Conservation (phyloP, 1,284 basidiomycete genomes). For the Sanghuangporus baumii region DNA sequence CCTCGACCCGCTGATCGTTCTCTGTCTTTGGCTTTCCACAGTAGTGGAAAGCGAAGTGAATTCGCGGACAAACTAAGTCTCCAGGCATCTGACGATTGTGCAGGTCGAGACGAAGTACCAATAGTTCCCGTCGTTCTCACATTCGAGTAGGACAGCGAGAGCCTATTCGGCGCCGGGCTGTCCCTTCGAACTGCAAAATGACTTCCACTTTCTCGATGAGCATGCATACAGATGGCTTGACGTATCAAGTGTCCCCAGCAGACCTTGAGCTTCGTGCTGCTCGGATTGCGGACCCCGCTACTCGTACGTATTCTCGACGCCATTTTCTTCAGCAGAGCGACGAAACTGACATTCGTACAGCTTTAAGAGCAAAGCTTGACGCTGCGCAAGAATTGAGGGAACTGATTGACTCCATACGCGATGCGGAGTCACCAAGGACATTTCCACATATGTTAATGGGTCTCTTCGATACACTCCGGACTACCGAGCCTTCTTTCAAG, state of each 20-base stretch:
- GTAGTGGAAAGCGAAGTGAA: no score
- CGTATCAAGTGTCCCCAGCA: conserved; percentile 42
- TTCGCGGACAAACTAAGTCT: no score
- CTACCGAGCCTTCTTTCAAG: conserved; percentile 70
- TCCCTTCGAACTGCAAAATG: neutral
- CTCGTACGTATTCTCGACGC: conserved; percentile 19
- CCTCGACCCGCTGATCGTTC: no score
- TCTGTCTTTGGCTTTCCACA: no score
- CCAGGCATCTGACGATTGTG: no score
- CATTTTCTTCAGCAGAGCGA: neutral
- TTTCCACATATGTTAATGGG: conserved; percentile 74
- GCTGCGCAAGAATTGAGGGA: conserved; percentile 82
- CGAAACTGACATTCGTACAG: conserved; percentile 30
- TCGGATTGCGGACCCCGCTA: conserved; percentile 61
- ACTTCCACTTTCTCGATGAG: conserved; percentile 11
- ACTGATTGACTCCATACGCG: conserved; percentile 79
- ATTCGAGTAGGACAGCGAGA: neutral
- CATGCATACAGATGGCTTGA: conserved; percentile 36
- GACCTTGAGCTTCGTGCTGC: conserved; percentile 68
- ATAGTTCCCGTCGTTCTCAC: no score
- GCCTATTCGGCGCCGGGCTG: neutral
- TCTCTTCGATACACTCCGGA: conserved; percentile 73
- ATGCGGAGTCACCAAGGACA: conserved; percentile 73
- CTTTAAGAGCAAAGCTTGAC: conserved; percentile 63
- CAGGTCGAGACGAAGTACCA: no score